Base-by-base conservation (phyloP, 176 grass and related monocot species). In the Secale cereale region DNA sequence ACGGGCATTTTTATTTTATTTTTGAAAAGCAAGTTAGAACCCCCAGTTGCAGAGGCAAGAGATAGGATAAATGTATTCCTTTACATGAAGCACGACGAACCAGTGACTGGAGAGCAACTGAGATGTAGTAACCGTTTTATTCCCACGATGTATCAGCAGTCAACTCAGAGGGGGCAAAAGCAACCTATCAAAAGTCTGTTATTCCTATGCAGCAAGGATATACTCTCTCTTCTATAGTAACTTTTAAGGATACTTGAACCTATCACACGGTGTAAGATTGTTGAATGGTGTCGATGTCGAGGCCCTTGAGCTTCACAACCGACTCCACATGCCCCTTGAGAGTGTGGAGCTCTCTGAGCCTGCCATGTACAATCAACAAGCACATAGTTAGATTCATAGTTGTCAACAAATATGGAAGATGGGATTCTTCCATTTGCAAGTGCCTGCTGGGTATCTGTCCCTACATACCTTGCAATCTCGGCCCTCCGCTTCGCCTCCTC, bases 401-500 rank as follows among this genome's bases (percentile, higher is more conserved):
- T 19, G 1, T 70, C 65, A 1, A 8, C 4, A 4, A 29, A 67
- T 12, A 80, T 54, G 70, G 14, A 25, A 74, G 6, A 28, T 39
- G 20, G n/a, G 3, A 39, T 15, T 26, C 3, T 43, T 8, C 20
- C 5, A 43, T 43, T 1, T 40, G 32, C 37, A 73, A 27, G 12
- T 45, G 13, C 1, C 36, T 26, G 23, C 23, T 71, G 35, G 23
- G 36, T 1, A 71, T 41, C 25, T 28, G 1, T 4, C 8, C 70
- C 15, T 74, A 50, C 43, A 11, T 30, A 76, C 73, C 73, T 76
- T 32, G 73, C 73, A 13, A 76, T 76, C 3, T 76, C 73, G 2
- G 78, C 85, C 19, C 78, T 87, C 43, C 59, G 68, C 36, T 87
- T 87, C 0, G 78, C 85, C 59, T 54, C 73, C 19, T 76, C 73